A percentile compares a stretch with the other conserved stretches of the same genome.
Conservation (phyloP, 257 asterid species). For the Galeopsis tetrahit region DNA sequence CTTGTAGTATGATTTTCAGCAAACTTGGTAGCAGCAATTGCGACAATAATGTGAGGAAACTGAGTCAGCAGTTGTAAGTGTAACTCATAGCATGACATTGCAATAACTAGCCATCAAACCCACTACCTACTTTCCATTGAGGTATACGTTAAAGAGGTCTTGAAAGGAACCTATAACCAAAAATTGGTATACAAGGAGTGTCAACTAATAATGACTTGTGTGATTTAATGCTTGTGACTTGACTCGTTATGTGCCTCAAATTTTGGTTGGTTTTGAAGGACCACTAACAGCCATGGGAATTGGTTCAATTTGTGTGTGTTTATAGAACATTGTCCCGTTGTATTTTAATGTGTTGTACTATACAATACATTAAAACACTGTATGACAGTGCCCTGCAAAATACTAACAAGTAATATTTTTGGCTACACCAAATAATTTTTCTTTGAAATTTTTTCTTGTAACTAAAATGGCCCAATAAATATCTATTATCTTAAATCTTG, state of each 20-base stretch:
- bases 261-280: conserved; percentile 1
- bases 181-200: neutral
- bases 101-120: conserved; percentile 7
- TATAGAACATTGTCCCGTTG: no score
- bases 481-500: no score
- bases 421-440: no score
- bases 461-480: no score
- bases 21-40: conserved; percentile 24
- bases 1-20: conserved; percentile 29
- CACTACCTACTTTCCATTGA: neutral
- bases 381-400: no score
- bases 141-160: neutral
- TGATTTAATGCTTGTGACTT: neutral
- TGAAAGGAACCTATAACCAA: neutral
- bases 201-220: neutral
- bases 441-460: no score
- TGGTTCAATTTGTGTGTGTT: neutral
- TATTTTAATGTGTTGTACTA: no score
- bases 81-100: neutral
- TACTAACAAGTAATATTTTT: no score
- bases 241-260: conserved; percentile 16
- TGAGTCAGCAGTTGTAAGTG: conserved; percentile 10
- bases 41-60: conserved; percentile 22
- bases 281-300: neutral
- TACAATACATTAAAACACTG: no score